These are phyloP conservation scores for Suillus bovinus DNA, from an alignment of 768 basidiomycete genomes.

Conservation along the genomic window DNA sequence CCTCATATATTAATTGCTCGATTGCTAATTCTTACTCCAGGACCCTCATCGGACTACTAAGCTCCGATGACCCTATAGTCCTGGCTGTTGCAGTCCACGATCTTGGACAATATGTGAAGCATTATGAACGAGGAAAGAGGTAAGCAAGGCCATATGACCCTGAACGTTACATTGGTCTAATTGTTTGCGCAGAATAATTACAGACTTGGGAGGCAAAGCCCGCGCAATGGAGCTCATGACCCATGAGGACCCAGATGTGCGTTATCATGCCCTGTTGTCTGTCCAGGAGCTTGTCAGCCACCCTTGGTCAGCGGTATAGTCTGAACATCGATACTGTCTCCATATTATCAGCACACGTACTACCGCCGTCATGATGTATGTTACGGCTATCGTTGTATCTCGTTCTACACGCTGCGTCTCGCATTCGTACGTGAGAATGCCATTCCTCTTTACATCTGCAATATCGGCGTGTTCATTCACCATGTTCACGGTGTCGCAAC, in stretches of 20 bases:
- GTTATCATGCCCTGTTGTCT: conserved; percentile 88
- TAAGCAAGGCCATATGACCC: conserved; percentile 36
- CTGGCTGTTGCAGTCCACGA: conserved; percentile 94
- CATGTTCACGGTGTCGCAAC: neutral
- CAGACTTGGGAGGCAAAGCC: conserved; percentile 84
- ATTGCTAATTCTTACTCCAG: conserved; percentile 40
- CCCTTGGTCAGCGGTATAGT: conserved; percentile 66
- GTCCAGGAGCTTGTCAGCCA: conserved; percentile 93
- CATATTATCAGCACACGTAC: conserved; percentile 1
- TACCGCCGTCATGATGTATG: neutral
- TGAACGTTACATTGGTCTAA: conserved; percentile 1
- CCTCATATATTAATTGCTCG: neutral
- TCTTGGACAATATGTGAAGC: conserved; percentile 91
- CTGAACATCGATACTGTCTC: neutral
- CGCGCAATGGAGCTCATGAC: conserved; percentile 93
- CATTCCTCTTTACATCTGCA: neutral
- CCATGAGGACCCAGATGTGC: conserved; percentile 83
- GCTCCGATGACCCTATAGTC: conserved; percentile 67
- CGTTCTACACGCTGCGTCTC: neutral
- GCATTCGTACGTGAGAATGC: neutral
- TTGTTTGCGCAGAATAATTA: conserved; percentile 56
- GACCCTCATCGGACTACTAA: conserved; percentile 70
- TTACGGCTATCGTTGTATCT: neutral
- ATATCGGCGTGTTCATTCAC: neutral
- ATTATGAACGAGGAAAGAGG: conserved; percentile 92